phyloP scores from a whole-genome alignment of 441 rosid genomes.

The Croton laevigatus region DNA sequence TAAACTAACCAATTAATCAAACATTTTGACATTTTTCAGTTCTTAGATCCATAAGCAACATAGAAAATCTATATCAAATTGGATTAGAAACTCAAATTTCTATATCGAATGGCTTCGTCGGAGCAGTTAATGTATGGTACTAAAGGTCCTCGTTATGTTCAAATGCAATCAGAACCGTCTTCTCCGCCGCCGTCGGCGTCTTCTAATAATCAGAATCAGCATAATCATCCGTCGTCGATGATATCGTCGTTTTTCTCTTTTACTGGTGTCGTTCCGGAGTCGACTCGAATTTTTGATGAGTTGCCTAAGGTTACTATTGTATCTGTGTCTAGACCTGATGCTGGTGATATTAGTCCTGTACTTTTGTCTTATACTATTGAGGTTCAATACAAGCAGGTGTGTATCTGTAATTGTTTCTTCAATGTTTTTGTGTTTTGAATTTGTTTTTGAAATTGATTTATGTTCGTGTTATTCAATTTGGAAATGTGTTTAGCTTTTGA shows the following conservation, averaged over 20 bases:
- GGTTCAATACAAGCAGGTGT: constrained; percentile 86
- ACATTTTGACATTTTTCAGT: background rate
- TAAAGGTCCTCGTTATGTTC: constrained; percentile 56
- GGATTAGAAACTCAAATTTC: background rate
- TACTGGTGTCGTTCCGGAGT: constrained; percentile 45
- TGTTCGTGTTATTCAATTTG: background rate
- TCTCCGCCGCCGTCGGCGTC: background rate
- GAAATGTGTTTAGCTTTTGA: background rate
- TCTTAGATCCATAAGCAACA: background rate
- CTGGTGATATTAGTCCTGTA: constrained; percentile 85
- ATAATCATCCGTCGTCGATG: constrained; percentile 31
- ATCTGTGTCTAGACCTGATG: constrained; percentile 87
- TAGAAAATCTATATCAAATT: background rate
- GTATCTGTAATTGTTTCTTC: constrained; percentile 1
- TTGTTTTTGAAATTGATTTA: background rate
- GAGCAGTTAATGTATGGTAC: constrained; percentile 66
- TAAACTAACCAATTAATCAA: background rate
- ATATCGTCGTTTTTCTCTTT: constrained; percentile 56
- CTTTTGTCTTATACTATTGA: constrained; percentile 84
- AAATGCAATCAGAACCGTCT: constrained; percentile 68
- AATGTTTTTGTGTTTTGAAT: background rate
- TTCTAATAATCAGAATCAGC: background rate
- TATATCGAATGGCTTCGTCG: constrained; percentile 52
- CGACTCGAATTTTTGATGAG: constrained; percentile 77
- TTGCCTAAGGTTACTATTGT: constrained; percentile 77